These are phyloP conservation scores for Aspergillus terreus DNA, from an alignment of 2,329 filamentous ascomycete genomes.

Conservation along the genomic window DNA sequence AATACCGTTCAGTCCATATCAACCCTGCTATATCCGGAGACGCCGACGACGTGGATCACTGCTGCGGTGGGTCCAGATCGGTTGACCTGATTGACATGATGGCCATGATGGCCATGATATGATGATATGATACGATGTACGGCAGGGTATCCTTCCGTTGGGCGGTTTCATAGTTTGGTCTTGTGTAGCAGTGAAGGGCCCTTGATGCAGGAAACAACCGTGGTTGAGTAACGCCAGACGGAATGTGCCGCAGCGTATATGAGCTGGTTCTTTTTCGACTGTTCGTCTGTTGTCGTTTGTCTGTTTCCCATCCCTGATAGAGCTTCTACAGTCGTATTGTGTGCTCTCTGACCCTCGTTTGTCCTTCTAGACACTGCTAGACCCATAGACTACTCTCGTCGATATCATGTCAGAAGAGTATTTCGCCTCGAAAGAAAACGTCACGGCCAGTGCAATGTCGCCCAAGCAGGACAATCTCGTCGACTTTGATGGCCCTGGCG, in stretches of 20 bases:
- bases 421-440: not conserved
- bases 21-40: too few relatives aligned
- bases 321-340: not conserved
- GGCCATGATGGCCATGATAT: not conserved
- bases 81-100: too few relatives aligned
- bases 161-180: not conserved
- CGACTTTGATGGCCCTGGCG: constrained; percentile 9
- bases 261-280: not conserved
- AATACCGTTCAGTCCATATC: too few relatives aligned
- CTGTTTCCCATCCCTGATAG: not conserved
- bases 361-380: too few relatives aligned
- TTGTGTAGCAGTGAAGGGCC: not conserved
- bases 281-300: not conserved
- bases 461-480: constrained; percentile 1
- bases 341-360: not conserved
- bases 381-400: not conserved
- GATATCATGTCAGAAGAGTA: not conserved
- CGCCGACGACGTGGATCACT: too few relatives aligned
- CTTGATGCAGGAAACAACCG: not conserved
- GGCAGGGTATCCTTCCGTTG: not conserved
- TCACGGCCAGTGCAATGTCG: not conserved
- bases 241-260: not conserved
- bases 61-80: not conserved
- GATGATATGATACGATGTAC: not conserved
- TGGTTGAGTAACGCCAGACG: not conserved